Evolutionary conservation across 2,329 filamentous ascomycete genomes (phyloP), one percentile per base, ranked within the genome.

Genomic region (Pyrenophora seminiperda): DNA sequence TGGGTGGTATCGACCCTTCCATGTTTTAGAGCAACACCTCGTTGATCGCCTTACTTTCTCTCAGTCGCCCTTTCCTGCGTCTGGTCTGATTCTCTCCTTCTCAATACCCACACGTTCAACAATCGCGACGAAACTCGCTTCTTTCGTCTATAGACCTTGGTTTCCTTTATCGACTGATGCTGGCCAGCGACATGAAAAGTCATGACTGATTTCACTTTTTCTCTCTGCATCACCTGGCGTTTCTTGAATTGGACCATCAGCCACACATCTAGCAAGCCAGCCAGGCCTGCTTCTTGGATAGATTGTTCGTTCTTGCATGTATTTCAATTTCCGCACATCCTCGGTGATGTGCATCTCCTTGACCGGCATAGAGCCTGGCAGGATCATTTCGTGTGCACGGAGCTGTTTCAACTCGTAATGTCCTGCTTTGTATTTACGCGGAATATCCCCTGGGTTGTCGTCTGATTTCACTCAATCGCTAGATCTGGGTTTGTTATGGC

Each of bases 1-100:
- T 85, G 53, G 76, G 79, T 32, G 81, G 81, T 47, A 82, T 84
- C 63, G 79, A 79, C 53, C 79, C 81, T 53, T 78, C 79, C 50
- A 78, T 80, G 73, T 73, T 72, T 47, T 73, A 63, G 37, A 46
- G 30, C 41, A 43, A 11, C 3, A 24, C 24, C 18, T 44, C 44
- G n/a, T 44, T 47, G 44, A 46, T 40, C 9, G 45, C 10, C 37
- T 56, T 27, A 20, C 29, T 47, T 56, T 50, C 37, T 51, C 27
- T 14, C 40, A 27, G 36, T 14, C 37, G 44, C 22, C 47, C 20
- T 41, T 41, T 18, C 38, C 38, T 41, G 53, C 39, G 36, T 38
- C 54, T 56, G 44, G 47, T 46, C 36, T 58, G 47, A 44, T 50
- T 50, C n/a, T 44, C 37, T 48, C 30, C 53, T 36, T 51, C 42